Evolutionary conservation across 805 yeast genomes (phyloP).

Genomic region (Suhomyces faveliae): DNA sequence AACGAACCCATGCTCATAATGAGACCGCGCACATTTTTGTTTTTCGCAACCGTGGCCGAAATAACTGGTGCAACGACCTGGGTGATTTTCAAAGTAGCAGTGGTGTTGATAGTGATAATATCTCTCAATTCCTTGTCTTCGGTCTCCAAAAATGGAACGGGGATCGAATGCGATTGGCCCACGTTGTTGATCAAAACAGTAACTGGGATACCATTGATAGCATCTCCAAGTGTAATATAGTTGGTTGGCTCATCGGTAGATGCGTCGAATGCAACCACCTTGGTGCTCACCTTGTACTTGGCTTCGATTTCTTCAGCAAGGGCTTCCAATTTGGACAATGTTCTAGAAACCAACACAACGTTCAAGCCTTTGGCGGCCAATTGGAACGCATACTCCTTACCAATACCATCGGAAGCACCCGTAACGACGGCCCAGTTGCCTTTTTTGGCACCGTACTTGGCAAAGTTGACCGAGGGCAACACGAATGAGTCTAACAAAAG

Average conservation of each 20-base stretch:
- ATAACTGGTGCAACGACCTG: constrained; percentile 76
- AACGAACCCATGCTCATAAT: constrained; percentile 95
- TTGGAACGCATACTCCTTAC: constrained; percentile 86
- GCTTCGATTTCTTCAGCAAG: constrained; percentile 61
- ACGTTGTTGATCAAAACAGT: constrained; percentile 87
- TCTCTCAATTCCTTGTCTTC: constrained; percentile 67
- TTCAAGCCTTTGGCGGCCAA: constrained; percentile 85
- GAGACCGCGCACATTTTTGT: constrained; percentile 58
- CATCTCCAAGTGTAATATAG: constrained; percentile 50
- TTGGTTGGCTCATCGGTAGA: constrained; percentile 58
- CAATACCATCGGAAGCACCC: constrained; percentile 97
- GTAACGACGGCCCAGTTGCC: constrained; percentile 93
- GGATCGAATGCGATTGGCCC: constrained; percentile 92
- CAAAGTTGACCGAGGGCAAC: constrained; percentile 57
- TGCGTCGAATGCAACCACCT: constrained; percentile 75
- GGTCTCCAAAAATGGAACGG: constrained; percentile 89
- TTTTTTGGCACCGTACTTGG: constrained; percentile 69
- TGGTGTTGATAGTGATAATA: constrained; percentile 82
- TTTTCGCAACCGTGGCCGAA: constrained; percentile 46
- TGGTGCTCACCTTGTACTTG: constrained; percentile 60
- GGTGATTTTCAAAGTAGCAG: constrained; percentile 81
- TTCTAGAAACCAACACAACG: constrained; percentile 80
- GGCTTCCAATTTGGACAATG: constrained; percentile 68
- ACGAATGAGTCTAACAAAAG: constrained; percentile 62
- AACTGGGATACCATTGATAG: constrained; percentile 55